Conservation (phyloP, 768 basidiomycete genomes). For the Astraeus odoratus region DNA sequence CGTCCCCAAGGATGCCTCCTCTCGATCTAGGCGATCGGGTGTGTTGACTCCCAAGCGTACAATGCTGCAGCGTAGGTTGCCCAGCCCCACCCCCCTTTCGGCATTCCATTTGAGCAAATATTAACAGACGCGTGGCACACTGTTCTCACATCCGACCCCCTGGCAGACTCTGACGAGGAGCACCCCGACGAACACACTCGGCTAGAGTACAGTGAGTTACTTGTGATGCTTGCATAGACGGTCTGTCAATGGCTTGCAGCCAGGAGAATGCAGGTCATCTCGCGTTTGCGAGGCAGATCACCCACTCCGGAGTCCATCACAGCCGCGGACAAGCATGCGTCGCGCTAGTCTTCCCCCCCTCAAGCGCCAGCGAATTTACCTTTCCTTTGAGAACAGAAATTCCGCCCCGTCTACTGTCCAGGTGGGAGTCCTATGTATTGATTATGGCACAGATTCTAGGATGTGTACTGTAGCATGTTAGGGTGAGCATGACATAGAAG, state of each 20-base stretch:
- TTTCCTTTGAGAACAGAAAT: too few species aligned
- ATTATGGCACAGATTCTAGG: conserved; percentile 16
- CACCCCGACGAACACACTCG: conserved; percentile 55
- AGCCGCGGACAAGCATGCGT: not conserved
- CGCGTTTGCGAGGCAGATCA: conserved; percentile 46
- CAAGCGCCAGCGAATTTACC: too few species aligned
- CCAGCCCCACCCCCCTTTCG: conserved; percentile 2
- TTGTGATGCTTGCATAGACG: not conserved
- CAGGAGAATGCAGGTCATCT: conserved; percentile 55
- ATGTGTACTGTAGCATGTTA: conserved; percentile 19
- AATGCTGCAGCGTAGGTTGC: conserved; percentile 60
- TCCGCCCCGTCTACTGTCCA: not conserved
- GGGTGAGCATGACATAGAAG: conserved; percentile 7
- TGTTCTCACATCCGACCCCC: conserved; percentile 59
- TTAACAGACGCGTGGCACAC: conserved; percentile 77
- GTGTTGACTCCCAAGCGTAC: conserved; percentile 34
- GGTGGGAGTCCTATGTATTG: conserved; percentile 7
- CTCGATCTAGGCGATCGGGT: conserved; percentile 19
- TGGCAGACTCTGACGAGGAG: conserved; percentile 72
- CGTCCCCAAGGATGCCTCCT: conserved; percentile 13
- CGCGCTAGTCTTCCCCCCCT: too few species aligned
- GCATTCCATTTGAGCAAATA: not conserved
- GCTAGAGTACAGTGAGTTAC: conserved; percentile 53
- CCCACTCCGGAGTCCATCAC: conserved; percentile 48
- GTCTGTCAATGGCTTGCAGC: conserved; percentile 30